Evolutionary conservation across 2,329 filamentous ascomycete species (phyloP).

Genomic region (Madurella mycetomatis): DNA sequence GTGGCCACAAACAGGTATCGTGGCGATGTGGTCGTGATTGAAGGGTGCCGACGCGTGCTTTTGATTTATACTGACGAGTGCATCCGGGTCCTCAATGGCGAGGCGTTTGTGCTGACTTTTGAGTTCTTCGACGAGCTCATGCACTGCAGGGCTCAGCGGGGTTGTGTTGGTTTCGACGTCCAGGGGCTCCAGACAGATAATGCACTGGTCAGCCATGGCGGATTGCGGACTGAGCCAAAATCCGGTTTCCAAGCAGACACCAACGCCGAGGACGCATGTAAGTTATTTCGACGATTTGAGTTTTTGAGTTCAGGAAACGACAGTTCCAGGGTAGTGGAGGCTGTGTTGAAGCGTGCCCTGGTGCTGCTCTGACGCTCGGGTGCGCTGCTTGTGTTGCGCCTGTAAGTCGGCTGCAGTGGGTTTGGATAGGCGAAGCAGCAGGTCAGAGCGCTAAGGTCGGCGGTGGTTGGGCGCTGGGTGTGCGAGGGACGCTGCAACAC

Average conservation of each 20-base stretch:
- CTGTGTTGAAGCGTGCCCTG: not conserved
- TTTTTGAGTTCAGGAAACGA: slow-evolving; percentile 1
- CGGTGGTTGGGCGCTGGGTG: not conserved
- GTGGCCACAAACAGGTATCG: slow-evolving; percentile 77
- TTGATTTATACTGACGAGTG: slow-evolving; percentile 21
- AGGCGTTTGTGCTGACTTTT: slow-evolving; percentile 15
- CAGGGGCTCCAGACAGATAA: slow-evolving; percentile 63
- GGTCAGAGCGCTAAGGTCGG: not conserved
- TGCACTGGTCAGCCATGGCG: slow-evolving; percentile 60
- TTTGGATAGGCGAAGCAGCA: not conserved
- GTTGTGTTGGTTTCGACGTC: slow-evolving; percentile 29
- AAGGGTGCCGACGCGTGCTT: slow-evolving; percentile 23
- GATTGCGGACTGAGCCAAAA: slow-evolving; percentile 34
- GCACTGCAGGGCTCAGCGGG: slow-evolving; percentile 17
- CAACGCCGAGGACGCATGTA: slow-evolving; percentile 45
- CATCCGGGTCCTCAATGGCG: slow-evolving; percentile 16
- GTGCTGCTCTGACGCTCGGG: not conserved
- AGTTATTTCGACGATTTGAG: slow-evolving; percentile 24
- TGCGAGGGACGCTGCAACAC: not conserved
- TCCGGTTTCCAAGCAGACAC: slow-evolving; percentile 33
- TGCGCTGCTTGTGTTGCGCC: not conserved
- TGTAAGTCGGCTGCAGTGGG: slow-evolving; percentile 10
- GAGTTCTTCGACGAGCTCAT: slow-evolving; percentile 14
- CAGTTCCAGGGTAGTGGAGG: not conserved
- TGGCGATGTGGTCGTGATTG: slow-evolving; percentile 47